These are phyloP conservation scores for Pseudozyma hubeiensis DNA, from an alignment of 1,284 basidiomycete species.

Conservation along the genomic window DNA sequence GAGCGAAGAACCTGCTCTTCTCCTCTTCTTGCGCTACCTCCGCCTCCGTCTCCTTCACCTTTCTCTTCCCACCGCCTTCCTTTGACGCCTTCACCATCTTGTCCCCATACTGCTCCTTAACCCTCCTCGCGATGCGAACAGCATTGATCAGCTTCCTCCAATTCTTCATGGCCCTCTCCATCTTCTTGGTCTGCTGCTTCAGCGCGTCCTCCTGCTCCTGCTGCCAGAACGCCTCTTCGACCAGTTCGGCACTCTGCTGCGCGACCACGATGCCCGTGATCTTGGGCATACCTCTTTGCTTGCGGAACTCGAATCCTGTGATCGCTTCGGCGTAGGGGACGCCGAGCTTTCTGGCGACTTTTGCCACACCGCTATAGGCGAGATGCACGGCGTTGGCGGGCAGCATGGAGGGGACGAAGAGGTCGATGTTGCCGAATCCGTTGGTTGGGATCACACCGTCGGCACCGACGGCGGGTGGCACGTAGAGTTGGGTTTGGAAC, in stretches of 20 bases:
- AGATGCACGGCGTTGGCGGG: slow-evolving; percentile 87
- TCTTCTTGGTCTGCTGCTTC: slow-evolving; percentile 77
- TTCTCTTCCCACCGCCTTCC: slow-evolving; percentile 6
- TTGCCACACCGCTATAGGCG: slow-evolving; percentile 75
- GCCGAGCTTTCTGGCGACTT: slow-evolving; percentile 86
- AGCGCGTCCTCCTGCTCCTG: slow-evolving; percentile 81
- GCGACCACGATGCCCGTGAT: slow-evolving; percentile 89
- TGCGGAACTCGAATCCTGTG: slow-evolving; percentile 94
- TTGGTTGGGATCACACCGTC: slow-evolving; percentile 95
- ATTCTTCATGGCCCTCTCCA: slow-evolving; percentile 84
- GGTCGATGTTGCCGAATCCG: slow-evolving; percentile 94
- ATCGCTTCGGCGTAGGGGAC: slow-evolving; percentile 94
- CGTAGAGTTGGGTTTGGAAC: slow-evolving; percentile 87
- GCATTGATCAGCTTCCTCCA: slow-evolving; percentile 91
- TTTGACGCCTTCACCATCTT: slow-evolving; percentile 18
- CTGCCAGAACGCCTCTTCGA: slow-evolving; percentile 90
- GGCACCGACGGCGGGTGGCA: slow-evolving; percentile 77
- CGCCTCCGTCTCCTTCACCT: slow-evolving; percentile 1
- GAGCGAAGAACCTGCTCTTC: slow-evolving; percentile 33
- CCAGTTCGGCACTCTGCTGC: slow-evolving; percentile 78
- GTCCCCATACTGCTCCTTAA: slow-evolving; percentile 80
- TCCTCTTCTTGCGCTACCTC: slow-evolving; percentile 12
- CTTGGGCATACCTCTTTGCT: slow-evolving; percentile 84
- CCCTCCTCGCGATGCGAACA: slow-evolving; percentile 82
- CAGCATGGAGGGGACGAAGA: slow-evolving; percentile 95